Evolutionary conservation across 169 alveolate genomes (phyloP), one percentile per base, ranked within the genome.

Genomic region (Cyclospora cayetanensis): DNA sequence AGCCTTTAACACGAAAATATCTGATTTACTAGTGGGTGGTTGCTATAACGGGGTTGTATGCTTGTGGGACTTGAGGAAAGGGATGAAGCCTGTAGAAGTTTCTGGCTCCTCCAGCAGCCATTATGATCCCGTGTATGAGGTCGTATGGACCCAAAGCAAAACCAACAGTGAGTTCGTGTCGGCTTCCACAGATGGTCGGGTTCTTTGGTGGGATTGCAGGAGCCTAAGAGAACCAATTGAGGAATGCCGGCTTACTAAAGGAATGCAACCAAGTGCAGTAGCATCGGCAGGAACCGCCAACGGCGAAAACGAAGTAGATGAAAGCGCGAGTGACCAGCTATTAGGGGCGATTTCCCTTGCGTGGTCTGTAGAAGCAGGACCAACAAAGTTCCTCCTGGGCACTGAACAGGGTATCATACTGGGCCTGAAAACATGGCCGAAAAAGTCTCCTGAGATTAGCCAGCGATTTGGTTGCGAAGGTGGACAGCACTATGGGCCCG

Each of bases 181-280:
- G 4, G 94, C 97, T 20, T 95, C 98, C 29, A 96, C 98, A 12
- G 99, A 97, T 84, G 99, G 99, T 34, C 18, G 97, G 80, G 95
- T 96, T 35, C 92, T 97, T 52, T 97, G 98, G 98, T 97, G 99
- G 98, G 98, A 97, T 91, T 93, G 95, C 63, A 95, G 97, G 88
- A 97, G 96, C 88, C 95, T 96, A 15, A 95, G 93, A 80, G 97
- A 95, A 31, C 97, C 97, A 0, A 92, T 91, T 31, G 97, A 97
- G 65, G 95, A 92, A 55, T 90, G 93, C 63, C 87, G 93, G 15
- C 93, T 96, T 34, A 83, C 95, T 20, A 70, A 53, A 5, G 76
- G 66, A 96, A 92, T 83, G 92, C 88, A 50, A 41, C 92, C 42
- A 15, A 85, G 41, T 65, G 29, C 76, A 37, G 12, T 42, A 29